Evolutionary conservation across 225 moss, liverwort and hornwort species (phyloP), one percentile per base, ranked within the genome.

Genomic region (Bryum argenteum): DNA sequence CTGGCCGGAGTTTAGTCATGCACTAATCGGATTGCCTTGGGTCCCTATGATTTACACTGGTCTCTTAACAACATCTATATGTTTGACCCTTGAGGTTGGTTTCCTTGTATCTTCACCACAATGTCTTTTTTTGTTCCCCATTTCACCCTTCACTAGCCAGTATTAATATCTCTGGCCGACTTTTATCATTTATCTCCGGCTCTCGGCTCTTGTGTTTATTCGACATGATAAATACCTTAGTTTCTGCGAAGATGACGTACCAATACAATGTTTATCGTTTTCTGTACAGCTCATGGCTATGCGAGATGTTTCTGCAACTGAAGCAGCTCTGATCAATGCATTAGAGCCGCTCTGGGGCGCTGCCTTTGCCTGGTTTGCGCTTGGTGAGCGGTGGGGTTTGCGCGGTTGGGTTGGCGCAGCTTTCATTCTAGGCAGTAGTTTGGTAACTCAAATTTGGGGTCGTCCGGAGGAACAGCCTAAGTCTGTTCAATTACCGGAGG

Each of bases 301-400:
- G 89, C 89, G 90, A 58, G 81, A 86, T 54, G 92, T 92, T 18
- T 89, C 86, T 71, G 95, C 95, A 53, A 90, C 90, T 23, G 95
- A 95, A 85, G 90, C 95, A 41, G 92, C 92, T 20, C 87, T 95
- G 58, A 91, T 95, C 38, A 86, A 83, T 73, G 89, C 95, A 44
- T 33, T 83, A 53, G 95, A 95, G 66, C 95, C 95, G 26, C 87
- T 92, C 11, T 95, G 92, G 95, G 95, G 95, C 24, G 95, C 95
- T 40, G 89, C 84, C 9, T 84, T 92, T 56, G 92, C 95, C 24
- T 95, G 95, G 95, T 72, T 69, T 71, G 67, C 83, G 63, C 84
- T 95, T 18, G 90, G 95, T 14, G 95, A 92, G 50, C 82, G 95
- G 43, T 95, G 95, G 95, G 95, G 95, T 33, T 58, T 85, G 15